A percentile compares a stretch with the other conserved stretches of the same genome.
phyloP scores from a whole-genome alignment of 176 grass and related monocot species.

The Microstegium vimineum region DNA sequence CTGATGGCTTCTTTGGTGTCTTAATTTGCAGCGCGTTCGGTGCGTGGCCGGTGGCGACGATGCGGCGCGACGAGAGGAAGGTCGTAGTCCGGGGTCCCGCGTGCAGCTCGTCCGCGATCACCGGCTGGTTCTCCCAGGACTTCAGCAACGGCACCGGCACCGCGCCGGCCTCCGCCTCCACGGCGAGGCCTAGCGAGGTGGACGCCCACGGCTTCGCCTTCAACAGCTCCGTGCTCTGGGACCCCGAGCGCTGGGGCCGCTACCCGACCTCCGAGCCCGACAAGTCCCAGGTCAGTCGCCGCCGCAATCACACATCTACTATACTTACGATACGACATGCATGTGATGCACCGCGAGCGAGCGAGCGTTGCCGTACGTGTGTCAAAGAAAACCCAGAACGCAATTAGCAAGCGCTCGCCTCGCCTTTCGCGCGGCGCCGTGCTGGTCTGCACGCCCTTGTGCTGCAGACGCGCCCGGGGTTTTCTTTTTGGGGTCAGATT shows the following conservation, averaged over 20 bases:
- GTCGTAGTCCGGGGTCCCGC: conserved; percentile 73
- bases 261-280: conserved; percentile 82
- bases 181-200: conserved; percentile 22
- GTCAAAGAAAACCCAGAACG: not conserved
- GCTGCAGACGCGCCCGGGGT: not conserved
- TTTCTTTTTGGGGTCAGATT: not conserved
- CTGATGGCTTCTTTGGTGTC: too few relatives aligned
- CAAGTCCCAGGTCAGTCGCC: conserved; percentile 81
- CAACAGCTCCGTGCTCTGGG: conserved; percentile 92
- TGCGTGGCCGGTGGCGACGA: conserved; percentile 82
- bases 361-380: not conserved
- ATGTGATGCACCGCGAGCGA: not conserved
- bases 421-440: conserved; percentile 23
- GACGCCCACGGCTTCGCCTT: conserved; percentile 70
- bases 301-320: not conserved
- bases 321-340: too few relatives aligned
- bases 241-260: conserved; percentile 90
- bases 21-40: conserved; percentile 79
- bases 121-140: conserved; percentile 82
- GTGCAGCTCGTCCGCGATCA: conserved; percentile 62
- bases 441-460: not conserved
- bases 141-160: conserved; percentile 3
- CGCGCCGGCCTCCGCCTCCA: not conserved
- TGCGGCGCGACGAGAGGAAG: conserved; percentile 51
- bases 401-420: not conserved